phyloP scores from a whole-genome alignment of 2,329 filamentous ascomycete genomes.

The Ophiostoma populinum region DNA sequence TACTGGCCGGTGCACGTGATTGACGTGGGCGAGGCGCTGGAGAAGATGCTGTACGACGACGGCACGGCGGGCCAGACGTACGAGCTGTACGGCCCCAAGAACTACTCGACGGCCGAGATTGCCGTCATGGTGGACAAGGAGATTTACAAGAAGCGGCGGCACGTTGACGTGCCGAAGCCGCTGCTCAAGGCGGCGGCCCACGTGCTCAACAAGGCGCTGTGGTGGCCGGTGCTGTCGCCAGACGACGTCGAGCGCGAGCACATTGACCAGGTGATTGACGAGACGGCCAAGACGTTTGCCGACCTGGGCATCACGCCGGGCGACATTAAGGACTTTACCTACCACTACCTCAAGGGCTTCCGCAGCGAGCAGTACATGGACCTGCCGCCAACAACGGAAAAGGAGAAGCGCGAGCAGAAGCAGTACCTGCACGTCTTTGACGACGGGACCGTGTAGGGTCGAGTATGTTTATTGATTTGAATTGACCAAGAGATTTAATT shows the following conservation, averaged over 20 bases:
- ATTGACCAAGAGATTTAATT: not conserved
- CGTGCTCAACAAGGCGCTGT: constrained; percentile 64
- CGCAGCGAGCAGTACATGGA: constrained; percentile 82
- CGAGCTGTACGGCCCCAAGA: constrained; percentile 84
- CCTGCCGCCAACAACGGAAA: constrained; percentile 82
- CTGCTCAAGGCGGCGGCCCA: constrained; percentile 60
- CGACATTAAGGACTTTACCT: constrained; percentile 73
- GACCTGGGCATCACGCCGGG: constrained; percentile 81
- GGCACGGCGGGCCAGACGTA: constrained; percentile 78
- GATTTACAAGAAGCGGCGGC: constrained; percentile 75
- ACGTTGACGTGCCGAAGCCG: constrained; percentile 77
- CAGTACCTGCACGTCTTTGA: constrained; percentile 93
- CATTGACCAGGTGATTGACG: constrained; percentile 82
- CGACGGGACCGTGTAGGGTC: constrained; percentile 36
- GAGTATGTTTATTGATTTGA: not conserved
- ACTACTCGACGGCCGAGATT: constrained; percentile 82
- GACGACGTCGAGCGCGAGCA: constrained; percentile 88
- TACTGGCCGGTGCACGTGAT: constrained; percentile 88
- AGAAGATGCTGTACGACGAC: constrained; percentile 83
- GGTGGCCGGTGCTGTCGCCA: constrained; percentile 71
- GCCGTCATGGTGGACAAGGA: constrained; percentile 77
- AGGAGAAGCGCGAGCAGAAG: constrained; percentile 85
- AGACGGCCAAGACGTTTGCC: constrained; percentile 83
- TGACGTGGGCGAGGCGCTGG: constrained; percentile 77
- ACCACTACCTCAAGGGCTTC: constrained; percentile 90